Evolutionary conservation across 176 grass and related monocot genomes (phyloP), one percentile per base, ranked within the genome.

Genomic region (Oryza glumipatula): DNA sequence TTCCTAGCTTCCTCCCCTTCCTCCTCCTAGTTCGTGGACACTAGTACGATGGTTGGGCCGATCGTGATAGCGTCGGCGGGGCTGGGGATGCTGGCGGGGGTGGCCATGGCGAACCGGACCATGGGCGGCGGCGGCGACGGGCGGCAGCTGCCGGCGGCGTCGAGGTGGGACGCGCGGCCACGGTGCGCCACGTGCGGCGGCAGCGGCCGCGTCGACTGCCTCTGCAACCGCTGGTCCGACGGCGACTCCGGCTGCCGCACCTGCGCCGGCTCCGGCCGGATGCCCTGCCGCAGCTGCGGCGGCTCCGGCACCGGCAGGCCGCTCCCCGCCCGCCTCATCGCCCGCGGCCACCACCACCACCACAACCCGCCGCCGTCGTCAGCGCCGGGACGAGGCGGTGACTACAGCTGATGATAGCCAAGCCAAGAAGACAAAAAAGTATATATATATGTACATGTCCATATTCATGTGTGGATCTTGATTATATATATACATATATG

Each of bases 211-310:
- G 91, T 94, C 35, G 36, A 88, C 5, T 98, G 96, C 88, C 54
- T 95, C 7, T 98, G 96, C 91, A 72, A 84, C 63, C 93, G 96
- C 16, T 98, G 93, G 93, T 98, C 96, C 11, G 96, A 98, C 77
- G 93, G 91, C 38, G 96, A 98, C 88, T 64, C 76, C 54, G 96
- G 96, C 2, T 98, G 93, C 88, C 83, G 95, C 16, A 81, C 87
- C 23, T 98, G 96, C 89, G 87, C 91, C 0, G 96, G 96, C 0
- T 98, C 93, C 0, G 93, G 96, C 3, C 81, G 87, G 67, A 94
- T 76, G 88, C 80, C 80, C 0, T 98, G 96, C 86, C 70, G 96
- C 56, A 98, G 88, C 87, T 98, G 96, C 68, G 91, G 96, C 19
- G 93, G 96, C 0, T 92, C 89, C 21, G 96, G 96, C 70, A 90